Evolutionary conservation across 768 basidiomycete species (phyloP).

Genomic region (Auriscalpium vulgare): DNA sequence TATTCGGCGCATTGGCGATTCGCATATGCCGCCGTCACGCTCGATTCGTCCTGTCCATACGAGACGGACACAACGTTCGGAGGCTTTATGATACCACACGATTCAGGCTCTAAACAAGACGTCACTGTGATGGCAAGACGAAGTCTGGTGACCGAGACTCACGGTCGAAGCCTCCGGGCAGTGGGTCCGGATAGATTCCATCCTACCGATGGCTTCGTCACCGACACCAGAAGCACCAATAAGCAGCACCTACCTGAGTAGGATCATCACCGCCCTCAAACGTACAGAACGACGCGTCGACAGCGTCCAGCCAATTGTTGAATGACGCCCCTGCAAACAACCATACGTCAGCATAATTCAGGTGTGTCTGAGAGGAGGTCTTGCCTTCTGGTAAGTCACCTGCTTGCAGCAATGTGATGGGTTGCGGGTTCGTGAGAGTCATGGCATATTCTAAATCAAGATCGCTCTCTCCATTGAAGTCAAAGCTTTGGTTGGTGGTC

Average conservation of each 20-base stretch:
- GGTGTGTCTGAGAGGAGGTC: too few relatives aligned
- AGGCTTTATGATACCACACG: slow-evolving; percentile 28
- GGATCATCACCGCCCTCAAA: slow-evolving; percentile 7
- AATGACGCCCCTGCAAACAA: slow-evolving; percentile 1
- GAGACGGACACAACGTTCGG: slow-evolving; percentile 36
- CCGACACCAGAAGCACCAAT: too few relatives aligned
- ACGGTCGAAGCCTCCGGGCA: slow-evolving; percentile 32
- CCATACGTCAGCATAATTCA: too few relatives aligned
- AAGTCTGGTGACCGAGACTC: not conserved
- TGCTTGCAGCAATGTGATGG: not conserved
- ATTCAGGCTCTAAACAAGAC: slow-evolving; percentile 19
- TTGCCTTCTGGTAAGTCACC: not conserved
- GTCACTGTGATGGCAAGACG: too few relatives aligned
- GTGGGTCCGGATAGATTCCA: slow-evolving; percentile 34
- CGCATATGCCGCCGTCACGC: slow-evolving; percentile 27
- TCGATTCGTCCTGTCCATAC: slow-evolving; percentile 31
- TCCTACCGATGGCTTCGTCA: slow-evolving; percentile 17
- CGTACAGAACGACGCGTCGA: slow-evolving; percentile 8
- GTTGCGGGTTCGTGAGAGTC: slow-evolving; percentile 33
- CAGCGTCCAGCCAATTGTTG: slow-evolving; percentile 15
- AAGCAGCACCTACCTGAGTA: not conserved
- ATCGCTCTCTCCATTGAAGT: slow-evolving; percentile 55
- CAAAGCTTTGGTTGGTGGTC: slow-evolving; percentile 35
- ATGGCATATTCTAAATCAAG: slow-evolving; percentile 70
- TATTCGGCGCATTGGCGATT: slow-evolving; percentile 38